Conservation (phyloP, 1,139 yeast species). For the Blastobotrys illinoisensis region DNA sequence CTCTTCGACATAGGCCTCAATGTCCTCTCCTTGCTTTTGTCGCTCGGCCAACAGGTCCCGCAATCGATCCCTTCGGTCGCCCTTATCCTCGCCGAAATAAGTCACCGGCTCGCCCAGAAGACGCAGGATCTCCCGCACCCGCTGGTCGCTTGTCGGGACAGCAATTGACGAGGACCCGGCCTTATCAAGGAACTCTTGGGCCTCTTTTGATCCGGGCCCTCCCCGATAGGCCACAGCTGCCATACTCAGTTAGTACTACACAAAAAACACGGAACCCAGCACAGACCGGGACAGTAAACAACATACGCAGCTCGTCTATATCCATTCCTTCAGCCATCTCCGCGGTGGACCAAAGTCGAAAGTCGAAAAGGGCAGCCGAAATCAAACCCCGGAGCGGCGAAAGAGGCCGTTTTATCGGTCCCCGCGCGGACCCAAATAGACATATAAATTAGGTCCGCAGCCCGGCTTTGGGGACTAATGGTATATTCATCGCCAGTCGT, state of each 20-base stretch:
- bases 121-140: constrained; percentile 47
- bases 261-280: too few relatives aligned
- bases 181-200: constrained; percentile 4
- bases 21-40: constrained; percentile 20
- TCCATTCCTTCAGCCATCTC: neutral
- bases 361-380: neutral
- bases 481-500: neutral
- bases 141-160: constrained; percentile 61
- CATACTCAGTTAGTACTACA: neutral
- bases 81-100: constrained; percentile 54
- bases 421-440: neutral
- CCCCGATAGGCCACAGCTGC: neutral
- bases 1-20: constrained; percentile 25
- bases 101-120: constrained; percentile 56
- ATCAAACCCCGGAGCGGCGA: neutral
- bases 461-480: neutral
- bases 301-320: neutral
- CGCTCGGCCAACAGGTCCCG: constrained; percentile 34
- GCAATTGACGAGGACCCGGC: constrained; percentile 18
- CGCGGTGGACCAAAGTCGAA: neutral
- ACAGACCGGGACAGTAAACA: neutral
- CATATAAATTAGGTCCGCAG: neutral
- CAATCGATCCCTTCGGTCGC: constrained; percentile 57
- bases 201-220: neutral
- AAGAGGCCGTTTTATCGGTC: neutral